phyloP scores from a whole-genome alignment of 2,329 filamentous ascomycete genomes.

The Sclerotinia borealis region DNA sequence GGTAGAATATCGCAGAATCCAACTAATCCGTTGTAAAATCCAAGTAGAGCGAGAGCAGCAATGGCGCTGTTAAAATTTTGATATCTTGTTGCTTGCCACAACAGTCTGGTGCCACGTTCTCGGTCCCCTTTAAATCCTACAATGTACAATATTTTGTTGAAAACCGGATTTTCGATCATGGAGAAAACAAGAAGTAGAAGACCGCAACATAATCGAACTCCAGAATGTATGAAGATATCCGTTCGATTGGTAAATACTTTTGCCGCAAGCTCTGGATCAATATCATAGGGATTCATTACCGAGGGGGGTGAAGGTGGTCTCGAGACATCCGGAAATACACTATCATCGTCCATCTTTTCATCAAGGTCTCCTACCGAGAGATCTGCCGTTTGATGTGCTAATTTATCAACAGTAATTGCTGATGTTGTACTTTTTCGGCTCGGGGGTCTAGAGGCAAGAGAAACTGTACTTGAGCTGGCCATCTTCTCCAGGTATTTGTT shows the following conservation, averaged over 20 bases:
- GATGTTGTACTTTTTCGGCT: not conserved
- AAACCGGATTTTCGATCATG: constrained; percentile 77
- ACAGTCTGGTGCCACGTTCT: constrained; percentile 71
- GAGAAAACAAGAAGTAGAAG: constrained; percentile 82
- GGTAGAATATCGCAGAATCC: constrained; percentile 85
- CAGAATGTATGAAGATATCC: constrained; percentile 85
- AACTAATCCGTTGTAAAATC: constrained; percentile 82
- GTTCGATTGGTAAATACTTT: constrained; percentile 66
- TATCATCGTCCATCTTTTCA: not conserved
- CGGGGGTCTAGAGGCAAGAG: constrained; percentile 12
- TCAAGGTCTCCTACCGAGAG: not conserved
- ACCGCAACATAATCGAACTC: constrained; percentile 84
- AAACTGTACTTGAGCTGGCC: constrained; percentile 15
- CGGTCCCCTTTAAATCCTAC: constrained; percentile 90
- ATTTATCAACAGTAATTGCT: not conserved
- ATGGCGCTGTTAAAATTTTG: constrained; percentile 90
- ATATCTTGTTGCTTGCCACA: constrained; percentile 86
- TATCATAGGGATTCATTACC: constrained; percentile 20
- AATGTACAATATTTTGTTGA: constrained; percentile 78
- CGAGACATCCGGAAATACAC: not conserved
- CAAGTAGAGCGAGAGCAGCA: constrained; percentile 71
- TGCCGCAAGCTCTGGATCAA: constrained; percentile 41
- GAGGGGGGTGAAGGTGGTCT: constrained; percentile 8
- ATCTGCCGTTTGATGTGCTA: not conserved
- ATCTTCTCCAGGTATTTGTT: constrained; percentile 43